phyloP scores from a whole-genome alignment of 768 basidiomycete genomes.

The Guyanaporus albipodus region DNA sequence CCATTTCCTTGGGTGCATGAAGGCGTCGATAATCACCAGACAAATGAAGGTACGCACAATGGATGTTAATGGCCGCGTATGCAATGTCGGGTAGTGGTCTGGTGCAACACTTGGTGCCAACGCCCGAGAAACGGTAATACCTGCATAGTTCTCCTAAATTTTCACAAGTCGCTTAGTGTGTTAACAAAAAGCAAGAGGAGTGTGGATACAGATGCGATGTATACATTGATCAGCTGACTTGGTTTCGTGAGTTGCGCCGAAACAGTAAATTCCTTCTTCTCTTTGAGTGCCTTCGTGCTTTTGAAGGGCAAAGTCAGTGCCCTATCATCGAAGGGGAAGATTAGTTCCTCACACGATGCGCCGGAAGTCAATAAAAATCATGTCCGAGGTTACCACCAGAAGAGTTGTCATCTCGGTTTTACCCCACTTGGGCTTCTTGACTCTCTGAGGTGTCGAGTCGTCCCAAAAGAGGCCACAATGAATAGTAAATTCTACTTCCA shows the following conservation, averaged over 20 bases:
- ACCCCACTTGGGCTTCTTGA: slow-evolving; percentile 44
- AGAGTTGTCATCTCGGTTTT: slow-evolving; percentile 61
- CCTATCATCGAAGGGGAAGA: neutral
- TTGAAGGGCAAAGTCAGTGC: slow-evolving; percentile 5
- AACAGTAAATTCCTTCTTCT: slow-evolving; percentile 57
- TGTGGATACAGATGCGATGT: slow-evolving; percentile 55
- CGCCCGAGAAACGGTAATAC: slow-evolving; percentile 47
- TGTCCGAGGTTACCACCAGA: slow-evolving; percentile 73
- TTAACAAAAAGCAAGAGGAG: slow-evolving; percentile 1
- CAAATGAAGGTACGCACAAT: slow-evolving; percentile 38
- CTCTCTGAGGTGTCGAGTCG: slow-evolving; percentile 32
- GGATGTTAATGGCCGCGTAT: slow-evolving; percentile 67
- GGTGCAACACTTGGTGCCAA: slow-evolving; percentile 57
- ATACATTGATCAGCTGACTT: slow-evolving; percentile 62
- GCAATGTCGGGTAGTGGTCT: slow-evolving; percentile 57
- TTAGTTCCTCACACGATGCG: slow-evolving; percentile 58
- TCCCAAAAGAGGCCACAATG: slow-evolving; percentile 49
- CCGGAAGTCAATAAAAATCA: slow-evolving; percentile 73
- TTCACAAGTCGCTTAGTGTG: slow-evolving; percentile 11
- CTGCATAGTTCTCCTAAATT: slow-evolving; percentile 69
- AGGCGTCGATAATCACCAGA: neutral
- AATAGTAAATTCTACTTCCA: slow-evolving; percentile 54
- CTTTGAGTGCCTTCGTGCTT: slow-evolving; percentile 67
- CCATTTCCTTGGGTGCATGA: slow-evolving; percentile 49
- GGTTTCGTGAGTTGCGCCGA: slow-evolving; percentile 63